Conservation (phyloP, 73 alveolate species). For the Tetrahymena thermophila region DNA sequence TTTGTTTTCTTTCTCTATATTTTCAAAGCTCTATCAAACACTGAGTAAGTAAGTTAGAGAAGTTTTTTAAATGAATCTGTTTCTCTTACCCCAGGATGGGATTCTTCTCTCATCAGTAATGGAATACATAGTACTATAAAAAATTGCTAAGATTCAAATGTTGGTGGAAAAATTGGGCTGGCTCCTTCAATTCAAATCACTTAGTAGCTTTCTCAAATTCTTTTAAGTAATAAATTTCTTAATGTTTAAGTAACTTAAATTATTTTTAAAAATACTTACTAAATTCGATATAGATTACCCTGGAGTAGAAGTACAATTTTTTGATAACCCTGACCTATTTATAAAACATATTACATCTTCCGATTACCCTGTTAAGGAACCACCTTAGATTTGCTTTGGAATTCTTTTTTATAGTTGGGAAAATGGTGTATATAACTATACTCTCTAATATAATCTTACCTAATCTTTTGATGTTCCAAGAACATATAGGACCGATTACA, state of each 20-base stretch:
- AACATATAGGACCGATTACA: not conserved
- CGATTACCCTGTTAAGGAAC: not conserved
- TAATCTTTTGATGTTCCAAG: not conserved
- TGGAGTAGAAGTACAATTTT: not conserved
- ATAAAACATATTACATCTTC: not conserved
- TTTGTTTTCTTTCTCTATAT: not conserved
- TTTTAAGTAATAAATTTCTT: not conserved
- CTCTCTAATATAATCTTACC: not conserved
- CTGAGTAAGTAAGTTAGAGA: not conserved
- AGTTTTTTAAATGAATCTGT: not conserved
- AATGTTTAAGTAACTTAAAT: no score
- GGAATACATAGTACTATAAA: not conserved
- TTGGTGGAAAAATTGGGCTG: conserved; percentile 3
- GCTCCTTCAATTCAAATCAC: not conserved
- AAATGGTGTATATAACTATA: not conserved
- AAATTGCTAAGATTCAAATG: not conserved
- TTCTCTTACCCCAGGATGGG: not conserved
- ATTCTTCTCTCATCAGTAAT: not conserved
- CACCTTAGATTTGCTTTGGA: not conserved
- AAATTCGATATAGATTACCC: not conserved
- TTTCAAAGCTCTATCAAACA: not conserved
- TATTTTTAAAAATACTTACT: not conserved
- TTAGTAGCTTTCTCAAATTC: not conserved
- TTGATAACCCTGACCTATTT: not conserved
- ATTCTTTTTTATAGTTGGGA: not conserved